Evolutionary conservation across 495 filamentous ascomycete species (phyloP), one percentile per base, ranked within the genome.

Genomic region (Sporormia fimetaria): DNA sequence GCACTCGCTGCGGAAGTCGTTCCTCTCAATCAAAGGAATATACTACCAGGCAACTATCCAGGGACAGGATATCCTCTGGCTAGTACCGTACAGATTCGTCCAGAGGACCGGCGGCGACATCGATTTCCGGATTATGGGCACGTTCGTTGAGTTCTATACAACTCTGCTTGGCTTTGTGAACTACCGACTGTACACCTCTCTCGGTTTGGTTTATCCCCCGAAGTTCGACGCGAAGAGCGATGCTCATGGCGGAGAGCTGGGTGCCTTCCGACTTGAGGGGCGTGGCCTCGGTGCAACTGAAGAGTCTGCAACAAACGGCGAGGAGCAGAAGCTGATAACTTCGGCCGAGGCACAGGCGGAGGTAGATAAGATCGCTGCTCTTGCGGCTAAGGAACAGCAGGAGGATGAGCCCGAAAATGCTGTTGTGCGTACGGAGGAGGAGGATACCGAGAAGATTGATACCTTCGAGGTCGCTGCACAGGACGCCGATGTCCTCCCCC

Each of bases 11-110:
- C 80, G 85, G 54, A 95, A 93, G 64, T 92, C 85, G 4, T 98
- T 98, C 66, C 69, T 98, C 36, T 94, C 85, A 1, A 96, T 98
- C 63, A 98, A 96, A 69, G 90, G 90, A 56, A 95, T 98, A 55
- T 98, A 98, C 65, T 98, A 96, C 64, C 92, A 98, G 67, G 92
- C 87, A 6, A 96, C 83, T 32, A 88, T 98, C 34, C 86, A 94
- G 57, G 88, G 88, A n/a, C 88, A 96, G 62, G 90, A 98, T 52
- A 80, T 96, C 35, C 67, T 98, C 57, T 98, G 90, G 90, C 68
- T 98, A 14, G 90, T 94, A 2, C 90, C 90, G 1, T 96, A 98
- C 66, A 80, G 81, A 48, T 98, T 98, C 63, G 93, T 94, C 49
- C 92, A 95, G 65, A 67, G 80, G 44, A 76, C 94, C 21, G 86